Evolutionary conservation across 176 grass and related monocot genomes (phyloP).

Genomic region (Oryza glaberrima): DNA sequence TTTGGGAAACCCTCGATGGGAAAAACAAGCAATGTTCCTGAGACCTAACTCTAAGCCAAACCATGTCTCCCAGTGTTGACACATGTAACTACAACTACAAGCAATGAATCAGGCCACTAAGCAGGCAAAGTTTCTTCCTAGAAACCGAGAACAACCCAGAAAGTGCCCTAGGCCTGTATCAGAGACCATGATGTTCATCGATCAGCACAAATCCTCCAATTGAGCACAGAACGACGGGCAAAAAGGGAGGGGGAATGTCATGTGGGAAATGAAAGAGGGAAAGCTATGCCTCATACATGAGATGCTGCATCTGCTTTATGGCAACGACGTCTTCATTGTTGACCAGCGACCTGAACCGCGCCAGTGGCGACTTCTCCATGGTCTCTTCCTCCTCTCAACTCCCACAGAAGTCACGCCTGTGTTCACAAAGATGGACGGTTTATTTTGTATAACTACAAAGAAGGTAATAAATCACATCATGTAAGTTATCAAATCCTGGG

Average conservation of each 20-base stretch:
- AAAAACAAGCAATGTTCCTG: not conserved
- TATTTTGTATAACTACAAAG: conserved; percentile 12
- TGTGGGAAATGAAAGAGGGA: not conserved
- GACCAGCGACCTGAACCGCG: conserved; percentile 61
- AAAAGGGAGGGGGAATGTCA: not conserved
- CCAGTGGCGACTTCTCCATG: conserved; percentile 39
- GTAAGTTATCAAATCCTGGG: conserved; percentile 26
- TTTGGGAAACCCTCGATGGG: not conserved
- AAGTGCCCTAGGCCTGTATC: not conserved
- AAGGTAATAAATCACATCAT: conserved; percentile 33
- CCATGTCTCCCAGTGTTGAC: not conserved
- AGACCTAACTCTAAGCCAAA: not conserved
- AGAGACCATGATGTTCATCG: not conserved
- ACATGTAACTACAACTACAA: not conserved
- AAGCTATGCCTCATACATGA: conserved; percentile 48
- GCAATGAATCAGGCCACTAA: not conserved
- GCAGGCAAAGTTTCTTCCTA: not conserved
- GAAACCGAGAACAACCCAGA: not conserved
- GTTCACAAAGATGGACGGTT: not conserved
- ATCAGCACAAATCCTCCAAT: not conserved
- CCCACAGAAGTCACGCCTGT: not conserved
- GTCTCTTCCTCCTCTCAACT: not conserved
- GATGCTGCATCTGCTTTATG: conserved; percentile 70
- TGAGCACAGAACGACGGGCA: not conserved
- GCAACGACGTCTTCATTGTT: conserved; percentile 54